A percentile compares a stretch with the other conserved stretches of the same genome.
Conservation (phyloP, 2,329 filamentous ascomycete species). For the Alternaria sp. region DNA sequence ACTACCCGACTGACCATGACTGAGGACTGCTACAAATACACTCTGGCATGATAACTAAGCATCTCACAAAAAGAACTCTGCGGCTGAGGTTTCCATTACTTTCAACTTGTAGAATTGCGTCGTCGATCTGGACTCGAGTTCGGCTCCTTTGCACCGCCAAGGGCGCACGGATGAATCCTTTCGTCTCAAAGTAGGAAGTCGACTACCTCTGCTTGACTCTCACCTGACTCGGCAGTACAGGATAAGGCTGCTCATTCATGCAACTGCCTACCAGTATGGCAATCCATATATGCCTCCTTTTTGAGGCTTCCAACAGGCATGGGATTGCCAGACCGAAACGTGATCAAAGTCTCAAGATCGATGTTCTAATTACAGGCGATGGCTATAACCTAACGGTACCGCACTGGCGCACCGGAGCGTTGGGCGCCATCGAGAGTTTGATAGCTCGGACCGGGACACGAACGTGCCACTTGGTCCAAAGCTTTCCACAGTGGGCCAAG, state of each 20-base stretch:
- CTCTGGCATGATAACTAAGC: not conserved
- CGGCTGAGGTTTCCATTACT: not conserved
- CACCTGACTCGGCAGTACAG: slow-evolving; percentile 2
- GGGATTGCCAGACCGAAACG: not conserved
- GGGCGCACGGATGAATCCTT: slow-evolving; percentile 16
- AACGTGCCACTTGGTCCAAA: slow-evolving; percentile 27
- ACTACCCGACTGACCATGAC: not conserved
- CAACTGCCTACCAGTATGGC: slow-evolving; percentile 1
- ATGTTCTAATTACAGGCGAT: slow-evolving; percentile 22
- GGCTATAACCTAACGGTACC: slow-evolving; percentile 28
- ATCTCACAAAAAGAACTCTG: not conserved
- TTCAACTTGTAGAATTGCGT: slow-evolving; percentile 12
- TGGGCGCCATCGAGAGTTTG: slow-evolving; percentile 23
- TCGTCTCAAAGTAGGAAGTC: slow-evolving; percentile 8
- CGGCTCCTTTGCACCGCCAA: slow-evolving; percentile 26
- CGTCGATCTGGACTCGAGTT: slow-evolving; percentile 24
- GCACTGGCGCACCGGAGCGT: slow-evolving; percentile 23
- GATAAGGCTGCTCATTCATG: slow-evolving; percentile 11
- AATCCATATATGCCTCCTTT: slow-evolving; percentile 3
- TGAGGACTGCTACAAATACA: not conserved
- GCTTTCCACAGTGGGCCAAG: slow-evolving; percentile 18
- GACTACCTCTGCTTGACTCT: slow-evolving; percentile 3
- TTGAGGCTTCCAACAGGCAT: not conserved
- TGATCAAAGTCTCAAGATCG: not conserved
- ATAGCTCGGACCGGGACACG: slow-evolving; percentile 28